These are phyloP conservation scores for Talaromyces piceae DNA, from an alignment of 2,329 filamentous ascomycete species.

Conservation along the genomic window DNA sequence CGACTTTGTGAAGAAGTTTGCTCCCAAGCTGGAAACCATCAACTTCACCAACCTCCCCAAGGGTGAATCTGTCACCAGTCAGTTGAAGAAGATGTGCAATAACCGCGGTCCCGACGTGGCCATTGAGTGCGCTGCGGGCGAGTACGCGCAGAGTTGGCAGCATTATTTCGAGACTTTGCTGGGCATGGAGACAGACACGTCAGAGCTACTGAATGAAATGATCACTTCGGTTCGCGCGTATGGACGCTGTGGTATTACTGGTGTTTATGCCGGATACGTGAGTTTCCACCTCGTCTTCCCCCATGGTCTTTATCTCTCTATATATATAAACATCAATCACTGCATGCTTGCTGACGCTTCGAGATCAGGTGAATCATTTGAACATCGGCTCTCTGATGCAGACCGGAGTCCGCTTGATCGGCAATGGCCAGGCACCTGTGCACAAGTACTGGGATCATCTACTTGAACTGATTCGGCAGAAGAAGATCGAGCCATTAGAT, in stretches of 20 bases:
- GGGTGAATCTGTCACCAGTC: constrained; percentile 59
- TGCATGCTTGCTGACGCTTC: background rate
- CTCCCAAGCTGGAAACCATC: constrained; percentile 59
- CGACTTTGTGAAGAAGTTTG: constrained; percentile 58
- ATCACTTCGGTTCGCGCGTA: constrained; percentile 49
- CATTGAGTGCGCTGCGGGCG: constrained; percentile 60
- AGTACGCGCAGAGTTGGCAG: constrained; percentile 56
- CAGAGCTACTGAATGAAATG: constrained; percentile 51
- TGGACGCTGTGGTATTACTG: constrained; percentile 67
- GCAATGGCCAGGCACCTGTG: constrained; percentile 63
- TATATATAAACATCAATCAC: background rate
- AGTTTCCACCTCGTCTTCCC: constrained; percentile 20
- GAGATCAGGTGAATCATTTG: constrained; percentile 62
- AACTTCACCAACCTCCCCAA: constrained; percentile 60
- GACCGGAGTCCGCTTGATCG: constrained; percentile 71
- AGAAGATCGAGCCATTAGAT: constrained; percentile 64
- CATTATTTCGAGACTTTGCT: constrained; percentile 53
- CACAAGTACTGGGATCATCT: constrained; percentile 78
- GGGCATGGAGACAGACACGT: constrained; percentile 77
- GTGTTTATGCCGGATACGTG: constrained; percentile 56
- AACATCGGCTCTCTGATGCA: constrained; percentile 81
- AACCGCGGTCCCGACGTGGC: constrained; percentile 64
- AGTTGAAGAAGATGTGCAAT: constrained; percentile 65
- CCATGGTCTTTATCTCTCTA: too few relatives aligned
- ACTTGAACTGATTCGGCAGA: constrained; percentile 58